Conservation (phyloP, 495 filamentous ascomycete species). For the Penicillium salamii region DNA sequence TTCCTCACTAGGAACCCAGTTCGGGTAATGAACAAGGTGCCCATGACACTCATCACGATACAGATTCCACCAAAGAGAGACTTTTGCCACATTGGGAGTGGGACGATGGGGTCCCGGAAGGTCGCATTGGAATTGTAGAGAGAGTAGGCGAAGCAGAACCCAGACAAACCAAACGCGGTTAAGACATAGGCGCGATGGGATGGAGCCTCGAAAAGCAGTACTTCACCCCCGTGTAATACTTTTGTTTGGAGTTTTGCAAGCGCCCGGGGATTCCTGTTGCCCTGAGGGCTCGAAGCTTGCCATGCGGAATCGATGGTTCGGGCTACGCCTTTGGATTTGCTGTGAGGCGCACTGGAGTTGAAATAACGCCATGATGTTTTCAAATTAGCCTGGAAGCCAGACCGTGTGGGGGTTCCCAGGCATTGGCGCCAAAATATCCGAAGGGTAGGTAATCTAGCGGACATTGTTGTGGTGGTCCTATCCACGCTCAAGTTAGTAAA, state of each 20-base stretch:
- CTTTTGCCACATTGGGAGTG: conserved; percentile 40
- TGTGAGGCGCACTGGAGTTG: conserved; percentile 28
- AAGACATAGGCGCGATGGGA: conserved; percentile 58
- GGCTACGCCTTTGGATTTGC: conserved; percentile 10
- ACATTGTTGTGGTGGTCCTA: conserved; percentile 27
- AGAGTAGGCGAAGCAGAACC: conserved; percentile 57
- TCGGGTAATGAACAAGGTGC: conserved; percentile 36
- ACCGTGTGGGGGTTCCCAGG: conserved; percentile 13
- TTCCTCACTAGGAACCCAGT: conserved; percentile 33
- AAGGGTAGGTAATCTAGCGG: conserved; percentile 28
- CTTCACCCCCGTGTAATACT: conserved; percentile 19
- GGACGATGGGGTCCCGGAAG: conserved; percentile 32
- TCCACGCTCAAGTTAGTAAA: conserved; percentile 16
- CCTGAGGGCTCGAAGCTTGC: conserved; percentile 15
- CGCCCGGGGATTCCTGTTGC: conserved; percentile 11
- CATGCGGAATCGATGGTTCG: conserved; percentile 8
- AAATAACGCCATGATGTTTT: conserved; percentile 32
- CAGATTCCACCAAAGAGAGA: conserved; percentile 39
- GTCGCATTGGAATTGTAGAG: conserved; percentile 51
- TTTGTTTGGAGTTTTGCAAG: conserved; percentile 34
- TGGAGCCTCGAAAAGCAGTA: conserved; percentile 57
- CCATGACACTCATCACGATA: conserved; percentile 43
- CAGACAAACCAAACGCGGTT: conserved; percentile 51
- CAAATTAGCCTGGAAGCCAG: conserved; percentile 8
- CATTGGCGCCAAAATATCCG: conserved; percentile 29